phyloP scores from a whole-genome alignment of 129 eudicot genomes.

The Lactuca sativa region DNA sequence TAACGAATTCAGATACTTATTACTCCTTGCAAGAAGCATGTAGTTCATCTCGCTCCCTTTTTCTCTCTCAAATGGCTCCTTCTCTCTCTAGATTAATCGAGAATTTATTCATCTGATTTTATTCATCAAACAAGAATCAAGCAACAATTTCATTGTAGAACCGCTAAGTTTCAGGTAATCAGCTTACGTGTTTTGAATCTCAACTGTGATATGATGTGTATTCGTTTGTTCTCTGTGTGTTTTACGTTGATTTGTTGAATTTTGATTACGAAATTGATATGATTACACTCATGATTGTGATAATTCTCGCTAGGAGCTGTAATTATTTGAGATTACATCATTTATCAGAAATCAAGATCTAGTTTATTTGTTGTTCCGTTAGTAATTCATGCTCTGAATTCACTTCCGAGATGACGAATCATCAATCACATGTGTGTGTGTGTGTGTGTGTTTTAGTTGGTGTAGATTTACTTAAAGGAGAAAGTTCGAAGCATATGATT shows the following conservation, averaged over 20 bases:
- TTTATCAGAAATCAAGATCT: slow-evolving; percentile 24
- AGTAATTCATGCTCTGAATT: neutral
- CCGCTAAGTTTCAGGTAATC: slow-evolving; percentile 21
- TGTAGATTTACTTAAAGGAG: slow-evolving; percentile 6
- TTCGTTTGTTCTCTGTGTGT: neutral
- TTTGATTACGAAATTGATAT: neutral
- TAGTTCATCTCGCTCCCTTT: slow-evolving; percentile 26
- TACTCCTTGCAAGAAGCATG: slow-evolving; percentile 19
- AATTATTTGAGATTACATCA: slow-evolving; percentile 4
- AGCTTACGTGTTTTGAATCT: neutral
- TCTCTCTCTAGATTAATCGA: slow-evolving; percentile 35
- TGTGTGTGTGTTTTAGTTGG: slow-evolving; percentile 9
- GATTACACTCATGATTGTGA: neutral
- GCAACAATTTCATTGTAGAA: slow-evolving; percentile 21
- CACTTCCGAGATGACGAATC: slow-evolving; percentile 1
- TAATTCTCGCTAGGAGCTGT: neutral
- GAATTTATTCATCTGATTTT: slow-evolving; percentile 22
- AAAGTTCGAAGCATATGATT: slow-evolving; percentile 1
- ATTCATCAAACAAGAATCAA: slow-evolving; percentile 23
- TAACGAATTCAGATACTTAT: slow-evolving; percentile 36
- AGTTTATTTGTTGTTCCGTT: neutral
- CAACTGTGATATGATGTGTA: neutral
- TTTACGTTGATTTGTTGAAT: slow-evolving; percentile 4
- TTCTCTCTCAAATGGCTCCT: slow-evolving; percentile 28
- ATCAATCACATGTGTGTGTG: neutral